These are phyloP conservation scores for Hysterium pulicare DNA, from an alignment of 2,329 filamentous ascomycete species.

Conservation along the genomic window DNA sequence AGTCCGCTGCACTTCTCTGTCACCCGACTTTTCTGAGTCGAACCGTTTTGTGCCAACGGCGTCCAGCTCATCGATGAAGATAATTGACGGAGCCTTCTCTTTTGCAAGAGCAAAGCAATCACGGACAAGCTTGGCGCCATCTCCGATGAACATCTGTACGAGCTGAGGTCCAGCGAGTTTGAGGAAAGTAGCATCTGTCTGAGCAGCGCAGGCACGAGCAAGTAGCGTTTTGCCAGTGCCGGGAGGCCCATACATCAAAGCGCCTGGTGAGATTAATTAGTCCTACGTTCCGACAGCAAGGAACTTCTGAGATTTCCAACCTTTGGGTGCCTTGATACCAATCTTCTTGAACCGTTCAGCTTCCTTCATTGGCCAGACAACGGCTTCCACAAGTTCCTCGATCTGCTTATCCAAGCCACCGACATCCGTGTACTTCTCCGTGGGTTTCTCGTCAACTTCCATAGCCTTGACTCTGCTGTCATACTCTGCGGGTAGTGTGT, in stretches of 20 bases:
- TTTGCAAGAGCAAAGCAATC: constrained; percentile 98
- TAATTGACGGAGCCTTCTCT: constrained; percentile 97
- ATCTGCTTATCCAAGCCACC: constrained; percentile 98
- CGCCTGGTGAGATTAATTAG: constrained; percentile 52
- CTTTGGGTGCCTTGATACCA: constrained; percentile 98
- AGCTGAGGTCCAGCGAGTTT: constrained; percentile 97
- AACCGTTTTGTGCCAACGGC: constrained; percentile 99
- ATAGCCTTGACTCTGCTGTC: constrained; percentile 99
- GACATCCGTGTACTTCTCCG: constrained; percentile 97
- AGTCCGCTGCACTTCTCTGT: constrained; percentile 95
- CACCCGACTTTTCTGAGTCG: constrained; percentile 96
- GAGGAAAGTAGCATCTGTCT: constrained; percentile 97
- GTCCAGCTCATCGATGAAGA: constrained; percentile 98
- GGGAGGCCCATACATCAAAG: constrained; percentile 94
- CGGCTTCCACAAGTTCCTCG: constrained; percentile 95
- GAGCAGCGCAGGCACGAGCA: constrained; percentile 91
- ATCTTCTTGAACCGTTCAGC: constrained; percentile 99
- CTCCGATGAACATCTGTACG: constrained; percentile 99
- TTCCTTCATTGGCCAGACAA: constrained; percentile 99
- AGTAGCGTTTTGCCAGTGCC: constrained; percentile 90
- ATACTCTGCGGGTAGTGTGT: constrained; percentile 95
- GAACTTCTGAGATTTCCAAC: constrained; percentile 51
- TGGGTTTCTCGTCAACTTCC: constrained; percentile 99
- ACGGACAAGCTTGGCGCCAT: constrained; percentile 94
- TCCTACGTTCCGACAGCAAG: too few relatives aligned